phyloP scores from a whole-genome alignment of 2,329 filamentous ascomycete species.

The Helotiales sp. region DNA sequence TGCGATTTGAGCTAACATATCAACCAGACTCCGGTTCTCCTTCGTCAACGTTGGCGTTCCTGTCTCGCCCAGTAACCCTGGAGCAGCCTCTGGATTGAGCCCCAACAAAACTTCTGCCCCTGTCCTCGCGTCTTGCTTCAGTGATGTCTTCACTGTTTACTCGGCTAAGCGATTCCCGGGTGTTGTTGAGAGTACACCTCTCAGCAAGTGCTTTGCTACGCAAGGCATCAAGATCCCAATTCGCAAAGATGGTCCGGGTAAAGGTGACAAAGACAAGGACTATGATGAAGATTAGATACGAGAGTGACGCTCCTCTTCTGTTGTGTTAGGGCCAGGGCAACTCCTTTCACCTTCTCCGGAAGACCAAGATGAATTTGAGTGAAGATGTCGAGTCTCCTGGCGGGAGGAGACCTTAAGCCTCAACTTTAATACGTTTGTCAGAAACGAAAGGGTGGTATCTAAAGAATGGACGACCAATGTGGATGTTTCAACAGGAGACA shows the following conservation, averaged over 20 bases:
- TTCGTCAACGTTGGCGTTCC: conserved; percentile 82
- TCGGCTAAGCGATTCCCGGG: conserved; percentile 98
- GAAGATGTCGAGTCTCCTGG: too few species aligned
- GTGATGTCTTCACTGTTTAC: conserved; percentile 88
- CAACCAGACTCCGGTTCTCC: conserved; percentile 62
- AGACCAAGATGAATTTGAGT: neutral
- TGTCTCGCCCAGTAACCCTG: conserved; percentile 38
- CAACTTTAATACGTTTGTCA: too few species aligned
- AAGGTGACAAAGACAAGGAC: conserved; percentile 38
- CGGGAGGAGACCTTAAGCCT: too few species aligned
- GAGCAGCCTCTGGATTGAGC: conserved; percentile 43
- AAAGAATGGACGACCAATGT: too few species aligned
- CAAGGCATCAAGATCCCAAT: conserved; percentile 98
- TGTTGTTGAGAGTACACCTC: conserved; percentile 87
- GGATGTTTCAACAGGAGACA: too few species aligned
- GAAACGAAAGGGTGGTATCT: too few species aligned
- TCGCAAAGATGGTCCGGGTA: conserved; percentile 72
- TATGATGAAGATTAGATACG: conserved; percentile 36
- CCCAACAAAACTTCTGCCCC: conserved; percentile 79
- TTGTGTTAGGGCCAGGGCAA: too few species aligned
- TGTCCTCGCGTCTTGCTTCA: conserved; percentile 84
- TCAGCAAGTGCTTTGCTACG: conserved; percentile 90
- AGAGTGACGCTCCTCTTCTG: conserved; percentile 5
- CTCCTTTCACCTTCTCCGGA: neutral
- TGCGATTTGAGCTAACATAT: conserved; percentile 3